These are phyloP conservation scores for Aphanomyces astaci DNA, from an alignment of 352 stramenopile genomes.

Conservation along the genomic window DNA sequence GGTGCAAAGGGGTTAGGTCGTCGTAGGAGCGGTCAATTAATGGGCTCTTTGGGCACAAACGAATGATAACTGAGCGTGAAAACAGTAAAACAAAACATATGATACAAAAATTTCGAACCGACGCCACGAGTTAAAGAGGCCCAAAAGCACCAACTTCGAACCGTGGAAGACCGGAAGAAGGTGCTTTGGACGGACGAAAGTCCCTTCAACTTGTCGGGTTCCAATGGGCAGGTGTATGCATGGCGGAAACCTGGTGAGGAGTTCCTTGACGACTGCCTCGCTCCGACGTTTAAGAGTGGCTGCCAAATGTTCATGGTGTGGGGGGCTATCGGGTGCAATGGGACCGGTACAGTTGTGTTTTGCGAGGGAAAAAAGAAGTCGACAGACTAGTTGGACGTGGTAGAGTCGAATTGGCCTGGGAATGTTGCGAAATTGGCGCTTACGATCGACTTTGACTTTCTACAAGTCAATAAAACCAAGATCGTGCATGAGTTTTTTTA, in stretches of 20 bases:
- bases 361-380: slow-evolving; percentile 5
- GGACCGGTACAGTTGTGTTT: background rate
- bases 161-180: background rate
- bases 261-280: background rate
- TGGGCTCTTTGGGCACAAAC: too few relatives aligned
- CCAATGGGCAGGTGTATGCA: background rate
- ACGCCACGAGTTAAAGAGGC: too few relatives aligned
- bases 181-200: slow-evolving; percentile 5
- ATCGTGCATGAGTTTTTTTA: background rate
- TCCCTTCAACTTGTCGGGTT: background rate
- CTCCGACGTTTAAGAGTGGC: slow-evolving; percentile 2
- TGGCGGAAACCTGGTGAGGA: slow-evolving; percentile 12
- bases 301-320: slow-evolving; percentile 13
- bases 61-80: too few relatives aligned
- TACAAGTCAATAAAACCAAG: background rate
- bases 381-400: background rate
- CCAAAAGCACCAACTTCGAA: background rate
- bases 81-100: too few relatives aligned
- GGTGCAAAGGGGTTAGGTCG: too few relatives aligned
- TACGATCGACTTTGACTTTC: background rate
- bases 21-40: too few relatives aligned
- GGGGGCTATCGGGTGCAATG: background rate
- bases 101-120: too few relatives aligned
- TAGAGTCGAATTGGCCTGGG: background rate
- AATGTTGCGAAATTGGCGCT: background rate